Conservation (phyloP, 2,329 filamentous ascomycete species). For the Penicillium frequentans region DNA sequence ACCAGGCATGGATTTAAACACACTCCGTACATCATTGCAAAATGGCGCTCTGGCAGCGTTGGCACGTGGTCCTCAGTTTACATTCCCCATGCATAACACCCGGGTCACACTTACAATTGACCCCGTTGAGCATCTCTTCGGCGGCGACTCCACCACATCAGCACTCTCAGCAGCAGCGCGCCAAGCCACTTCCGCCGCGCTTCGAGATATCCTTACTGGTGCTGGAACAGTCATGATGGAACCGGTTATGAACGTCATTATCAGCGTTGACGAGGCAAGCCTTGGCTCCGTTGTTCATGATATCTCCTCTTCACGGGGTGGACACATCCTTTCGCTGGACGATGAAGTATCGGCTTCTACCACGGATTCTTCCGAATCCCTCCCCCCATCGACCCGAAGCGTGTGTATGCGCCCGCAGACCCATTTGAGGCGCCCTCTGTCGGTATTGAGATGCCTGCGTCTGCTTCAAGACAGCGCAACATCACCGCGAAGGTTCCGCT, state of each 20-base stretch:
- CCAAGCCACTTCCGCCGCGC: conserved; percentile 67
- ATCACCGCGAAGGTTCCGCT: conserved; percentile 87
- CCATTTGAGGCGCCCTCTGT: conserved; percentile 58
- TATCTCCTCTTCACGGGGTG: conserved; percentile 70
- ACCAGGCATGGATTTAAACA: conserved; percentile 51
- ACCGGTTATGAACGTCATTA: conserved; percentile 87
- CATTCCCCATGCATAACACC: conserved; percentile 76
- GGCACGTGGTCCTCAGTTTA: conserved; percentile 77
- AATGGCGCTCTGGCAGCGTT: conserved; percentile 83
- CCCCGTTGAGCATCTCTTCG: conserved; percentile 63
- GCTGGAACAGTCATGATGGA: conserved; percentile 70
- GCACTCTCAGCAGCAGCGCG: conserved; percentile 67
- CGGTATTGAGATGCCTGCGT: conserved; percentile 27
- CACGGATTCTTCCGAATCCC: conserved; percentile 22
- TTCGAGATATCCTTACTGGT: conserved; percentile 54
- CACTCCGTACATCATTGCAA: conserved; percentile 59
- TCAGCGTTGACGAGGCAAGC: conserved; percentile 78
- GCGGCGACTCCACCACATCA: conserved; percentile 65
- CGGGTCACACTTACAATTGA: conserved; percentile 70
- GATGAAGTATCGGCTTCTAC: conserved; percentile 42
- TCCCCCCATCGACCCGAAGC: conserved; percentile 63
- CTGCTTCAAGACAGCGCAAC: conserved; percentile 52
- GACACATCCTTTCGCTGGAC: conserved; percentile 71
- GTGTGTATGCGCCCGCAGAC: conserved; percentile 85
- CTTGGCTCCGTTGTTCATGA: conserved; percentile 83